A percentile compares a stretch with the other conserved stretches of the same genome.
Conservation (phyloP, 75 land plant species). For the Chamaecyparis obtusa region DNA sequence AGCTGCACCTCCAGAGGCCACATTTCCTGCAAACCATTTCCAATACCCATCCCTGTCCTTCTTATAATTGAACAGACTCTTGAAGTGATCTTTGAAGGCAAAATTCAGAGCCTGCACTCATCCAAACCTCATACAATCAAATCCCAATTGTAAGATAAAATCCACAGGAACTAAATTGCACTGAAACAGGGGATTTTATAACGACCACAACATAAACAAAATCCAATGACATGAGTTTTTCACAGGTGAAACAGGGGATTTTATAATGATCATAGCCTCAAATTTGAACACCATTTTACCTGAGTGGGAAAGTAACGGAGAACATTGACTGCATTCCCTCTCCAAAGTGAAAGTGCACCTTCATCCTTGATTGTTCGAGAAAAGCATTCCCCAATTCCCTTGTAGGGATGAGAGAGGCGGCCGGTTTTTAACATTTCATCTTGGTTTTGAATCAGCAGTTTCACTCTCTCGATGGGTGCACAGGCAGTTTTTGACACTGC, state of each 20-base stretch:
- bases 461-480: constrained; percentile 65
- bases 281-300: constrained; percentile 14
- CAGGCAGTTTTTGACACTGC: constrained; percentile 61
- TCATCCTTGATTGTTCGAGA: constrained; percentile 45
- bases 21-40: constrained; percentile 56
- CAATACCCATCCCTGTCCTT: constrained; percentile 64
- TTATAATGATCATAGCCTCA: too few relatives aligned
- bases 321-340: constrained; percentile 58
- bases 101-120: constrained; percentile 48
- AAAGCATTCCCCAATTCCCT: constrained; percentile 58
- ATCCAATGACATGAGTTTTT: too few relatives aligned
- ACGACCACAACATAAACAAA: too few relatives aligned
- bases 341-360: constrained; percentile 46
- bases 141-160: not conserved
- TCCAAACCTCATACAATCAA: not conserved
- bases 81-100: constrained; percentile 61
- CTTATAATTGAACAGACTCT: constrained; percentile 49
- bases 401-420: constrained; percentile 50
- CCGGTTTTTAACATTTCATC: constrained; percentile 61
- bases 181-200: too few relatives aligned
- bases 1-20: constrained; percentile 53
- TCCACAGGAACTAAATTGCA: not conserved
- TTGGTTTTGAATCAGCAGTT: constrained; percentile 65
- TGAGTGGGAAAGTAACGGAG: constrained; percentile 63
- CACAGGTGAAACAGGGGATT: too few relatives aligned